Conservation (phyloP, 2,329 filamentous ascomycete species). For the Nemania sp. region DNA sequence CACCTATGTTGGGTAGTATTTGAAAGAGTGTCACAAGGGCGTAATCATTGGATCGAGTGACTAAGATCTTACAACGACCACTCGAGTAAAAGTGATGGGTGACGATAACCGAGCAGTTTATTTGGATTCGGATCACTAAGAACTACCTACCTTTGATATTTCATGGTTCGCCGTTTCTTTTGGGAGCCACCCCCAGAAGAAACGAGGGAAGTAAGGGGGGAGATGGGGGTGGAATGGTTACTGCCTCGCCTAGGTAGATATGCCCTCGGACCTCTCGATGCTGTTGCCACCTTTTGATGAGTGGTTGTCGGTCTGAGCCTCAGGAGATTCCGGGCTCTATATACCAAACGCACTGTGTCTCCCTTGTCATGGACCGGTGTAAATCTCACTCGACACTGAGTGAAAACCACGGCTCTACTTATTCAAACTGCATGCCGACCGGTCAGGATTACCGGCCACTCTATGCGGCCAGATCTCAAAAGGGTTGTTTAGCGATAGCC, state of each 20-base stretch:
- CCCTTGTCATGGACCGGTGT: background rate
- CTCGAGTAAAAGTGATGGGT: background rate
- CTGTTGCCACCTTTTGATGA: background rate
- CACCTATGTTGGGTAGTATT: background rate
- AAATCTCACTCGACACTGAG: background rate
- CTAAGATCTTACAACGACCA: background rate
- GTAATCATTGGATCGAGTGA: background rate
- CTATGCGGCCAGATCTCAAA: constrained; percentile 11
- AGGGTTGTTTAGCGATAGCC: background rate
- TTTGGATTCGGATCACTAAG: background rate
- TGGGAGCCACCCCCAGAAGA: background rate
- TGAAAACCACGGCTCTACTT: background rate
- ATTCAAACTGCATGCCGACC: constrained; percentile 10
- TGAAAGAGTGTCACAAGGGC: background rate
- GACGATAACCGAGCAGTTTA: background rate
- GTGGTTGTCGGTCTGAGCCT: background rate
- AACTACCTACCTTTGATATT: background rate
- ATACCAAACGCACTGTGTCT: background rate
- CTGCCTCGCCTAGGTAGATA: background rate
- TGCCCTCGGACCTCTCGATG: background rate
- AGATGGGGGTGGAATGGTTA: background rate
- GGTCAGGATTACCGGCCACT: constrained; percentile 10
- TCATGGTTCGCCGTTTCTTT: background rate
- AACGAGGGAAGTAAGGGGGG: background rate
- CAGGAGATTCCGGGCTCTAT: background rate